These are phyloP conservation scores for Cyclotella sp. DNA, from an alignment of 108 stramenopile species.

Conservation along the genomic window DNA sequence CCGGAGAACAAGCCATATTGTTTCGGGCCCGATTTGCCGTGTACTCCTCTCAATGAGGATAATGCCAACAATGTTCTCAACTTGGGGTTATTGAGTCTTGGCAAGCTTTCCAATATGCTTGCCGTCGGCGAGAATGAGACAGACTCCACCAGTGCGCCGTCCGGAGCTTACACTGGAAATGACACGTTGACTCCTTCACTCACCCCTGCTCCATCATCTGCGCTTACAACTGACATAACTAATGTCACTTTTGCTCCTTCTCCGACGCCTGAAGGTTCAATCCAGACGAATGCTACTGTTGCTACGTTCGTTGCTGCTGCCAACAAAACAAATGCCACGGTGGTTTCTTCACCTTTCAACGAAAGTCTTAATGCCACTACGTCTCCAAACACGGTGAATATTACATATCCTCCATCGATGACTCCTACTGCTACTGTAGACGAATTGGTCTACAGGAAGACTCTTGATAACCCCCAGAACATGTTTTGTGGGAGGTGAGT, in stretches of 20 bases:
- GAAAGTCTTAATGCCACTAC: constrained; percentile 6
- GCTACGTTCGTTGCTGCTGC: background rate
- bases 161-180: background rate
- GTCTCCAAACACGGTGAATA: constrained; percentile 7
- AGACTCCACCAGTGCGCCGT: background rate
- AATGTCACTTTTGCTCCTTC: background rate
- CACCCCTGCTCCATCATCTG: background rate
- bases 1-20: constrained; percentile 36
- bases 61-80: background rate
- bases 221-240: background rate
- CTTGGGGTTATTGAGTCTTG: constrained; percentile 1
- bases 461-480: constrained; percentile 7
- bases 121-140: background rate
- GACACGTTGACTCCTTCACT: constrained; percentile 2
- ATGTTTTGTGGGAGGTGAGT: constrained; percentile 17
- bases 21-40: constrained; percentile 28
- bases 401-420: background rate
- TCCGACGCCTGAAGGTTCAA: background rate
- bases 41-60: background rate
- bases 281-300: background rate
- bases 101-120: background rate
- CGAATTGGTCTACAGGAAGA: background rate
- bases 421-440: constrained; percentile 3
- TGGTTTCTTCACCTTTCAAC: constrained; percentile 1
- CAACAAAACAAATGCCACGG: constrained; percentile 2